Evolutionary conservation across 768 basidiomycete genomes (phyloP), one percentile per base, ranked within the genome.

Genomic region (Leucosporidium scottii): DNA sequence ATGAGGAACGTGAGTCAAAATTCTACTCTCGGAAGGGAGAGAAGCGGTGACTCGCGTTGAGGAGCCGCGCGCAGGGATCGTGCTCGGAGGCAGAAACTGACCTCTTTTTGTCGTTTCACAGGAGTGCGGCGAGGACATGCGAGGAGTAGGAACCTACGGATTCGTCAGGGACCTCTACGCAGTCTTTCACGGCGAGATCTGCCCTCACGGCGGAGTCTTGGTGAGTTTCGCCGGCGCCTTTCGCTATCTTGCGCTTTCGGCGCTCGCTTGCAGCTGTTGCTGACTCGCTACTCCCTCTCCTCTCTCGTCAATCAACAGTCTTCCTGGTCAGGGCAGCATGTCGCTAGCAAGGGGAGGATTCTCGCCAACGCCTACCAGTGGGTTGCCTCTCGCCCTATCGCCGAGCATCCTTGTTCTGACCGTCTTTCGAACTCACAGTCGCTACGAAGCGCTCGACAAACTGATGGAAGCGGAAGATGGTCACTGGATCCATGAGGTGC

Each of bases 271-370:
- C 8, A 44, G 39, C 39, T 2, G 39, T 13, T 44, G 13, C 39
- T 44, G 39, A 44, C n/a, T 4, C n/a, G 17, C 27, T 8, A n/a
- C 56, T 4, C 1, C n/a, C 21, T 9, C 47, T 23, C 39, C 18
- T 1, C 50, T 3, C 27, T n/a, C 25, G 18, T 13, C 0, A 25
- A 7, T 23, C n/a, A 1, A 18, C 47, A 78, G 78, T 66, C 69
- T 8, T 77, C 77, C 18, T 78, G 77, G 77, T 75, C 75, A 7
- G 77, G 70, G 8, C 78, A 78, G 59, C 76, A 78, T 62, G 56
- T 72, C 55, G 78, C 73, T 15, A 76, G 76, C 2, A 65, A 74
- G 3, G 61, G 69, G 28, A 58, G 78, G 17, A 78, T 78, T 56
- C 62, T 75, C 30, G 67, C 71, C 8, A 76, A 76, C 61, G 54